A percentile compares a stretch with the other conserved stretches of the same genome.
Evolutionary conservation across 2,329 filamentous ascomycete genomes (phyloP).

Genomic region (Pseudogymnoascus sp.): DNA sequence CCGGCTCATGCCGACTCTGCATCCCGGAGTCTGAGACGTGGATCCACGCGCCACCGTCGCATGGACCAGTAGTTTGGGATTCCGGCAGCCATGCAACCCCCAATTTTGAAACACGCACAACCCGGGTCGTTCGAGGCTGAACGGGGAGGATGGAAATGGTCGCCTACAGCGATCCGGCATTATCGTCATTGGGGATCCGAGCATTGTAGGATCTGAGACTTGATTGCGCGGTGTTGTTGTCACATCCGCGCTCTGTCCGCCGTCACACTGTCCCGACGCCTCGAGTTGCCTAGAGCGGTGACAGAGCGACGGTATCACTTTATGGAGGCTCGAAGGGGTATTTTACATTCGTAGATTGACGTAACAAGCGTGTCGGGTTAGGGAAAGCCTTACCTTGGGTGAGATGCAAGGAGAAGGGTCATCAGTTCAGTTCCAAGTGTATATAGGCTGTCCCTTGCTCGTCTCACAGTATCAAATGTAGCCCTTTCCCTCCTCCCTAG

Average conservation of each 20-base stretch:
- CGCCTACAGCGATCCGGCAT: neutral
- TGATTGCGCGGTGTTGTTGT: neutral
- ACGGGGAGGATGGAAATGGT: neutral
- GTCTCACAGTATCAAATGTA: neutral
- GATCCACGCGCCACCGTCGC: neutral
- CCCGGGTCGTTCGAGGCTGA: neutral
- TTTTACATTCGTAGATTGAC: conserved; percentile 46
- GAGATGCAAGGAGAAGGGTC: conserved; percentile 51
- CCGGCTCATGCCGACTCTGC: neutral
- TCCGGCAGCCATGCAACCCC: neutral
- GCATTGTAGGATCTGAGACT: neutral
- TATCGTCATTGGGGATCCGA: neutral
- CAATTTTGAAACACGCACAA: neutral
- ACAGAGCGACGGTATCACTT: neutral
- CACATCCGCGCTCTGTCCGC: neutral
- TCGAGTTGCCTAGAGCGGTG: neutral
- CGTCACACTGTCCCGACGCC: neutral
- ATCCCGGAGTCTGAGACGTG: neutral
- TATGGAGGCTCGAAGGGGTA: neutral
- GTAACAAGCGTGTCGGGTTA: conserved; percentile 96
- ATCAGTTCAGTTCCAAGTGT: neutral
- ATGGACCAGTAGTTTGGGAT: neutral
- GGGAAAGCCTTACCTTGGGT: conserved; percentile 86
- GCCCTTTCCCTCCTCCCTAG: neutral
- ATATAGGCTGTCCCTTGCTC: conserved; percentile 1